Evolutionary conservation across 139 green algal species (phyloP).

Genomic region (Zygnema circumcarinatum): DNA sequence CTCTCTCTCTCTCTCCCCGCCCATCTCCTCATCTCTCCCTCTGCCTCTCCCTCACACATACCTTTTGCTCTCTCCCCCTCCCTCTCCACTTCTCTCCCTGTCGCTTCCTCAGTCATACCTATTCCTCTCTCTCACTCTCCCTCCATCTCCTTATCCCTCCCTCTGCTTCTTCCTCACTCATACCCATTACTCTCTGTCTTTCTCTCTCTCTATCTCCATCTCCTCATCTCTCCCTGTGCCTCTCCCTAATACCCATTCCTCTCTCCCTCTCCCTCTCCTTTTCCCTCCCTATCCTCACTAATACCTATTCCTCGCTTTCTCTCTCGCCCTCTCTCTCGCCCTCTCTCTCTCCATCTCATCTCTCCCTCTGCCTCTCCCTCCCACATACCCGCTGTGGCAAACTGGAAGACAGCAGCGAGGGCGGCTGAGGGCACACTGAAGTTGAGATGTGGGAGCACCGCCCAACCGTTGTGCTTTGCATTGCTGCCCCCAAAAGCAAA

Average conservation of each 20-base stretch:
- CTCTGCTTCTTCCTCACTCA: not conserved
- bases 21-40: not conserved
- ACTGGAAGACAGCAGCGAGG: slow-evolving; percentile 31
- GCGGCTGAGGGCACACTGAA: slow-evolving; percentile 38
- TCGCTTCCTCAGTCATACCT: not conserved
- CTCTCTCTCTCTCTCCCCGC: too few relatives aligned
- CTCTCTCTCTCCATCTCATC: too few relatives aligned
- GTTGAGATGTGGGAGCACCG: slow-evolving; percentile 55
- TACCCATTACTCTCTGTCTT: not conserved
- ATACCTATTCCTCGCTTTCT: too few relatives aligned
- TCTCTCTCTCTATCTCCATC: not conserved
- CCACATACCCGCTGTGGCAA: slow-evolving; percentile 30
- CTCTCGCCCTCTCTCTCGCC: too few relatives aligned
- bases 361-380: not conserved
- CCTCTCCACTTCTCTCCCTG: not conserved
- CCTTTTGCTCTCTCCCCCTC: not conserved
- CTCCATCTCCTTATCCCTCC: not conserved
- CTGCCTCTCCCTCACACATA: not conserved
- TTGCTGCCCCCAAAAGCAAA: slow-evolving; percentile 30
- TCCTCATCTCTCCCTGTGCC: not conserved
- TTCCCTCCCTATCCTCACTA: too few relatives aligned
- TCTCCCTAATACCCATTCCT: not conserved
- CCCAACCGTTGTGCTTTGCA: slow-evolving; percentile 26
- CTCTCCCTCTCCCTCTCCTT: not conserved
- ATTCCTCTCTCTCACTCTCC: not conserved